Evolutionary conservation across 2,329 filamentous ascomycete genomes (phyloP).

Genomic region (Teratosphaeria pseudoeucalypti): DNA sequence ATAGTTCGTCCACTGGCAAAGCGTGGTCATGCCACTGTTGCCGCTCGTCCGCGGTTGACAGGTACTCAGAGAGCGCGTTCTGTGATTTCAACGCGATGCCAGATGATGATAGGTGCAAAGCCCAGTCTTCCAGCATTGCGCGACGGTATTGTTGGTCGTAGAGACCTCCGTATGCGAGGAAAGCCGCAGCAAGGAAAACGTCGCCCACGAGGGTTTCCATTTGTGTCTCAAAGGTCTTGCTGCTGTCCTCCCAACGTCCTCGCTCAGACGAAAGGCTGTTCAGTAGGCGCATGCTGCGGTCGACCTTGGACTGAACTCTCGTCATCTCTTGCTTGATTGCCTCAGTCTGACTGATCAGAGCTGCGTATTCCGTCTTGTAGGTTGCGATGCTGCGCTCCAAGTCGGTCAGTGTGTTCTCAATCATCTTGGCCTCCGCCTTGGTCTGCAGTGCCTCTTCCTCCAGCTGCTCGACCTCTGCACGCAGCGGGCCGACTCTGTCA

Average conservation of each 20-base stretch:
- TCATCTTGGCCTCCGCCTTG: slow-evolving; percentile 84
- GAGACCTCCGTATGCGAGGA: slow-evolving; percentile 90
- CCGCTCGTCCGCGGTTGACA: slow-evolving; percentile 92
- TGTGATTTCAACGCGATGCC: slow-evolving; percentile 86
- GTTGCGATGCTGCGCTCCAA: slow-evolving; percentile 85
- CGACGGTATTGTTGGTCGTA: slow-evolving; percentile 98
- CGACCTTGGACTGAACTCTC: slow-evolving; percentile 93
- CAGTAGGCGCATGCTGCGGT: slow-evolving; percentile 85
- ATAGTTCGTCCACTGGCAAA: slow-evolving; percentile 89
- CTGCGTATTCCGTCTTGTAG: slow-evolving; percentile 93
- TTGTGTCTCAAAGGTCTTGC: slow-evolving; percentile 95
- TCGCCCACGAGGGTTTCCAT: slow-evolving; percentile 95
- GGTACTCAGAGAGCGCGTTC: slow-evolving; percentile 90
- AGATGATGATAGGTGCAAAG: slow-evolving; percentile 85
- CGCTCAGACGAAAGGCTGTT: slow-evolving; percentile 93
- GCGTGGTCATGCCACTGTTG: slow-evolving; percentile 91
- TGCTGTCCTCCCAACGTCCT: slow-evolving; percentile 89
- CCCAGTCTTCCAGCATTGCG: slow-evolving; percentile 95
- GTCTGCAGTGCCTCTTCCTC: slow-evolving; percentile 85
- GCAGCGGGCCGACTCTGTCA: slow-evolving; percentile 82
- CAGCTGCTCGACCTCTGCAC: slow-evolving; percentile 77
- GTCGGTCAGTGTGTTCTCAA: slow-evolving; percentile 72
- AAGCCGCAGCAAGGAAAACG: slow-evolving; percentile 89
- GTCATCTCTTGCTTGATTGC: slow-evolving; percentile 96
- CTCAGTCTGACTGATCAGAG: slow-evolving; percentile 91